Conservation (phyloP, 306 rosid species). For the Amphicarpaea edgeworthii region DNA sequence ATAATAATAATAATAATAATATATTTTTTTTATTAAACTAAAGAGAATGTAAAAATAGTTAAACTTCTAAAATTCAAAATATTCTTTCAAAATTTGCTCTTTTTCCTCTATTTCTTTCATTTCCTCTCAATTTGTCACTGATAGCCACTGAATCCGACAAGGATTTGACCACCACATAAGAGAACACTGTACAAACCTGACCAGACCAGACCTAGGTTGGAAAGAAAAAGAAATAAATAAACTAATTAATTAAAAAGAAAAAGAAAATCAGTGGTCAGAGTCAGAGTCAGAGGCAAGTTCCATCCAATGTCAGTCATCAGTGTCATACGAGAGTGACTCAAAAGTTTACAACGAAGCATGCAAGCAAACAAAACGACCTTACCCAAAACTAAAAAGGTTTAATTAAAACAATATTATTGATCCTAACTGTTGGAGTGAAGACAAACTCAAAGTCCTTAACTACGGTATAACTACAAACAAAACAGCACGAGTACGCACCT, state of each 20-base stretch:
- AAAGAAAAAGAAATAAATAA: slow-evolving; percentile 50
- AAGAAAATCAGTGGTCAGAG: slow-evolving; percentile 52
- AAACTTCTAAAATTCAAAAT: too few species aligned
- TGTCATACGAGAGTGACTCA: slow-evolving; percentile 35
- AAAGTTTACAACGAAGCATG: slow-evolving; percentile 48
- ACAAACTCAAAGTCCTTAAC: slow-evolving; percentile 15
- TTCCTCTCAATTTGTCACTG: too few species aligned
- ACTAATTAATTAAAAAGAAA: not conserved
- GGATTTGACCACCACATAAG: slow-evolving; percentile 60
- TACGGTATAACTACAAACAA: not conserved
- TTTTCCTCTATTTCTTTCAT: too few species aligned
- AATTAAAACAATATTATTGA: not conserved
- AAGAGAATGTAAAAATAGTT: not conserved
- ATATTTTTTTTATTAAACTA: not conserved
- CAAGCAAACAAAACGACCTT: slow-evolving; percentile 6
- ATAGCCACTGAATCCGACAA: slow-evolving; percentile 56
- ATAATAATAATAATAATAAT: not conserved
- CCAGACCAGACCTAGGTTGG: slow-evolving; percentile 36
- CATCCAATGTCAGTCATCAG: slow-evolving; percentile 62
- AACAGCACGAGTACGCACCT: not conserved
- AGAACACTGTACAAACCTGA: slow-evolving; percentile 43
- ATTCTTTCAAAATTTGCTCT: too few species aligned
- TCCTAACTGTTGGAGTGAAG: slow-evolving; percentile 1
- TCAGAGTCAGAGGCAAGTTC: slow-evolving; percentile 76
- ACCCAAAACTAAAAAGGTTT: too few species aligned